Evolutionary conservation across 2,329 filamentous ascomycete genomes (phyloP).

Genomic region (Pseudogymnoascus sp.): DNA sequence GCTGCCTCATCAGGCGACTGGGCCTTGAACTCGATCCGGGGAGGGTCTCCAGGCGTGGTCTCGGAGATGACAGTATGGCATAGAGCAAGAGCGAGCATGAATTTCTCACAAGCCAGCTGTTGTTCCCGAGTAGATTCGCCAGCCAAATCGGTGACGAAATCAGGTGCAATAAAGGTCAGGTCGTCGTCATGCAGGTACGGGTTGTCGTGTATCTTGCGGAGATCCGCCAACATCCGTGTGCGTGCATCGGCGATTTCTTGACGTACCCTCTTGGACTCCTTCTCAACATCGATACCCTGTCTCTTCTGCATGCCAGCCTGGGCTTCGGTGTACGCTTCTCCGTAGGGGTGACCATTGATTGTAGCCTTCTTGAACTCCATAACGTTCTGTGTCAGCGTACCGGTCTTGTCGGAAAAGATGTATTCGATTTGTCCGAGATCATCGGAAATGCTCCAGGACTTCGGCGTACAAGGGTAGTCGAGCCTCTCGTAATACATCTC

Average conservation of each 20-base stretch:
- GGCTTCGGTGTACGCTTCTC: slow-evolving; percentile 95
- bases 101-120: slow-evolving; percentile 69
- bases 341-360: slow-evolving; percentile 88
- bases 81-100: slow-evolving; percentile 89
- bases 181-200: slow-evolving; percentile 85
- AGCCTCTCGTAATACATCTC: slow-evolving; percentile 96
- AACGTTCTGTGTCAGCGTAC: slow-evolving; percentile 82
- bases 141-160: slow-evolving; percentile 75
- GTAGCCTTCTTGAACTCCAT: slow-evolving; percentile 99
- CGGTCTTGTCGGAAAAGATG: slow-evolving; percentile 94
- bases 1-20: slow-evolving; percentile 96
- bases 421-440: slow-evolving; percentile 98
- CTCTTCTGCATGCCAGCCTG: slow-evolving; percentile 94
- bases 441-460: slow-evolving; percentile 98
- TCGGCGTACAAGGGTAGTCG: slow-evolving; percentile 91
- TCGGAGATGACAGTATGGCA: slow-evolving; percentile 96
- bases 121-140: slow-evolving; percentile 73
- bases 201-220: slow-evolving; percentile 77
- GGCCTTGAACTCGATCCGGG: slow-evolving; percentile 88
- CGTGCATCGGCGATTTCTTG: slow-evolving; percentile 75
- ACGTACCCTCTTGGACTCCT: slow-evolving; percentile 63
- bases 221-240: slow-evolving; percentile 58
- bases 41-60: slow-evolving; percentile 74
- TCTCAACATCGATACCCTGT: slow-evolving; percentile 76
- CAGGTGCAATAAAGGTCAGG: slow-evolving; percentile 83